These are phyloP conservation scores for Pseudozyma tsukubaensis DNA, from an alignment of 1,284 basidiomycete species.

Conservation along the genomic window DNA sequence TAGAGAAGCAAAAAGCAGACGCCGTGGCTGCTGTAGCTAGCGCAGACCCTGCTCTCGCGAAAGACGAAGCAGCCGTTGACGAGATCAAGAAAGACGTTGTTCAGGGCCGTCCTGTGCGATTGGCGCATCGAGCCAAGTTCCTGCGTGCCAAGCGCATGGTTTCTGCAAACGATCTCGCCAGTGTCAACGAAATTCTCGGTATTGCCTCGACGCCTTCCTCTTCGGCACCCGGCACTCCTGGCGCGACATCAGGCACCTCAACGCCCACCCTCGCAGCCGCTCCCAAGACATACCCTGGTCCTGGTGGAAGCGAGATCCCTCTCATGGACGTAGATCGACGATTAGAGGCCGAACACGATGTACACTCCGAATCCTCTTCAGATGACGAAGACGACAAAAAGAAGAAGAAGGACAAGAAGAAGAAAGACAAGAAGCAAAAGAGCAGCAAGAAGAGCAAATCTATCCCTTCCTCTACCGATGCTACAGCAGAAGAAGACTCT, in stretches of 20 bases:
- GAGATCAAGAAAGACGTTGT: conserved; percentile 43
- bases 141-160: conserved; percentile 65
- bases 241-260: conserved; percentile 26
- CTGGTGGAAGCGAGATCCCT: conserved; percentile 39
- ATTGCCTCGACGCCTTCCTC: conserved; percentile 53
- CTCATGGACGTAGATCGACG: conserved; percentile 47
- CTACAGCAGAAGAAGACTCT: background rate
- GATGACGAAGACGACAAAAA: conserved; percentile 15
- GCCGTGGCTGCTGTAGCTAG: conserved; percentile 22
- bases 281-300: conserved; percentile 44
- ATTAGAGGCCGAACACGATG: conserved; percentile 25
- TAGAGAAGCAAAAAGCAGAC: conserved; percentile 26
- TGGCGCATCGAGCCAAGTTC: conserved; percentile 63
- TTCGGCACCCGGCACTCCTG: conserved; percentile 39
- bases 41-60: conserved; percentile 19
- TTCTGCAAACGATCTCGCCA: conserved; percentile 46
- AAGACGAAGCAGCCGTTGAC: conserved; percentile 25
- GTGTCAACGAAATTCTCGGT: conserved; percentile 66
- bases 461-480: background rate
- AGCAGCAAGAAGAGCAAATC: conserved; percentile 28
- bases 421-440: conserved; percentile 26
- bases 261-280: conserved; percentile 19
- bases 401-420: conserved; percentile 22
- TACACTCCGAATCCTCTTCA: conserved; percentile 5
- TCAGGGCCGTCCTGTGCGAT: conserved; percentile 25